A percentile compares a stretch with the other conserved stretches of the same genome.
Evolutionary conservation across 1,284 basidiomycete genomes (phyloP).

Genomic region (Mycosarcoma maydis): DNA sequence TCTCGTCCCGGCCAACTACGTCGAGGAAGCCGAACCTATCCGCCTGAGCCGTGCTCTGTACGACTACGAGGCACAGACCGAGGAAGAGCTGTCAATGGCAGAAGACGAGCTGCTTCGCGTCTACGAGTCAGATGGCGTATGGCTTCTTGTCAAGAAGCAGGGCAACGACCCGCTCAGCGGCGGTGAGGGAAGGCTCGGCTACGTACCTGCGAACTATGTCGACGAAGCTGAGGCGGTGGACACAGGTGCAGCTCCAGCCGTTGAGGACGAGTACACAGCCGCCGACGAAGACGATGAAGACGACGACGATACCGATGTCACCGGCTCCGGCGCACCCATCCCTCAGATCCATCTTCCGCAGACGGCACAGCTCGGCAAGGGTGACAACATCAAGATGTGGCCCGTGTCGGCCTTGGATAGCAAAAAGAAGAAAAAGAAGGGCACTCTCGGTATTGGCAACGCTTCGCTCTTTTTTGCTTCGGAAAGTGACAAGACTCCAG

Average conservation of each 20-base stretch:
- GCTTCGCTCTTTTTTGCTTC: conserved; percentile 65
- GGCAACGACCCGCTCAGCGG: conserved; percentile 52
- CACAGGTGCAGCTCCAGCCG: conserved; percentile 45
- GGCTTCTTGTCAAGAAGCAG: conserved; percentile 64
- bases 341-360: conserved; percentile 48
- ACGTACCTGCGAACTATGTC: conserved; percentile 65
- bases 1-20: conserved; percentile 66
- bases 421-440: conserved; percentile 65
- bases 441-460: conserved; percentile 65
- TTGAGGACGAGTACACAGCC: conserved; percentile 28
- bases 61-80: conserved; percentile 62
- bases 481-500: conserved; percentile 64
- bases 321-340: conserved; percentile 32
- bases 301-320: conserved; percentile 33
- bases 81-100: conserved; percentile 60
- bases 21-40: conserved; percentile 62
- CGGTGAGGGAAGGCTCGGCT: conserved; percentile 55
- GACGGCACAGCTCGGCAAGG: conserved; percentile 44
- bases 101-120: conserved; percentile 63
- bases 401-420: conserved; percentile 60
- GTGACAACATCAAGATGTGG: conserved; percentile 67
- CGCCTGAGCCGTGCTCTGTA: conserved; percentile 61
- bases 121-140: conserved; percentile 60
- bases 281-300: conserved; percentile 45
- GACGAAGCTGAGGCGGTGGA: conserved; percentile 61